phyloP scores from a whole-genome alignment of 2,329 filamentous ascomycete genomes.

The Xylaria polymorpha region DNA sequence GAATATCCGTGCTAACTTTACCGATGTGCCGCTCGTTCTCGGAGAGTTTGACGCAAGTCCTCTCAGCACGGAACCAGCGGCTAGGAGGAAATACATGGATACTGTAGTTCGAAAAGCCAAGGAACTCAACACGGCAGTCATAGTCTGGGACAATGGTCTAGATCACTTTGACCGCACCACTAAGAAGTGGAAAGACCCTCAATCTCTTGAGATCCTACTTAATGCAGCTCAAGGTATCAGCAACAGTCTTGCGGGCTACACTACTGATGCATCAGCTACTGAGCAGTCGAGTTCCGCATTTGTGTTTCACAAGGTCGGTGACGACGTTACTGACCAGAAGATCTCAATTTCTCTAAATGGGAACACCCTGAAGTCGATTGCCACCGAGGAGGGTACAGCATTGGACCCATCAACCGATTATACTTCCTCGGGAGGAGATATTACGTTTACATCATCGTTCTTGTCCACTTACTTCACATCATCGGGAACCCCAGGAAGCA shows the following conservation, averaged over 20 bases:
- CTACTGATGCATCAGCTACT: constrained; percentile 58
- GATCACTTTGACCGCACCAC: constrained; percentile 65
- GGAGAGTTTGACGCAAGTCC: constrained; percentile 68
- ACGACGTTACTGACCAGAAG: constrained; percentile 54
- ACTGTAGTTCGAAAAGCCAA: constrained; percentile 61
- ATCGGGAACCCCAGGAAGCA: constrained; percentile 56
- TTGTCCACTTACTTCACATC: constrained; percentile 58
- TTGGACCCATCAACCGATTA: constrained; percentile 59
- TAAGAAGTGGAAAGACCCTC: constrained; percentile 62
- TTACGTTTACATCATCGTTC: constrained; percentile 62
- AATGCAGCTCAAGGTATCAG: constrained; percentile 56
- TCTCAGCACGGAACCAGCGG: constrained; percentile 63
- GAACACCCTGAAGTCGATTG: constrained; percentile 60
- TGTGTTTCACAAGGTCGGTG: constrained; percentile 64
- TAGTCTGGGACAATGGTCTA: constrained; percentile 70
- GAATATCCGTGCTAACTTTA: constrained; percentile 65
- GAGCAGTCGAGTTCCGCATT: constrained; percentile 64
- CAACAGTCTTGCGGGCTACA: constrained; percentile 65
- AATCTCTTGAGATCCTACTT: constrained; percentile 60
- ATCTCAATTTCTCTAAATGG: constrained; percentile 66
- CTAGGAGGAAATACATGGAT: constrained; percentile 69
- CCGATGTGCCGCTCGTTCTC: constrained; percentile 64
- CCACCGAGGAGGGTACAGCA: constrained; percentile 49
- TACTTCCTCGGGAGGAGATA: constrained; percentile 55
- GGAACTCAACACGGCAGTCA: constrained; percentile 61